These are phyloP conservation scores for Oryza officinalis DNA, from an alignment of 176 grass and related monocot genomes.

Conservation along the genomic window DNA sequence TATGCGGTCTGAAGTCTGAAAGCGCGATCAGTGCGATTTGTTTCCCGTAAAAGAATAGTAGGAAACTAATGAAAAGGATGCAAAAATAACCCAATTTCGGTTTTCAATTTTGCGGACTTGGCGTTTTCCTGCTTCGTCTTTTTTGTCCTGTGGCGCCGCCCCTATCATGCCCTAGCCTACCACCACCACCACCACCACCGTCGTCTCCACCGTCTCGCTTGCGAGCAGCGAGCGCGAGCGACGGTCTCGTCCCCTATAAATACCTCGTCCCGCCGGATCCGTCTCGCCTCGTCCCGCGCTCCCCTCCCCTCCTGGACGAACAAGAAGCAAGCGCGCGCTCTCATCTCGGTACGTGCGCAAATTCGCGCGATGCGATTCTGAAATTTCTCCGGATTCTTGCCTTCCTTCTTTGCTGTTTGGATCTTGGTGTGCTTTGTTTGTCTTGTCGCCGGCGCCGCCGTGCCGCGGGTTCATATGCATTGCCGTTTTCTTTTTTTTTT, in stretches of 20 bases:
- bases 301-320: background rate
- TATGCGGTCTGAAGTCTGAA: background rate
- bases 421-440: background rate
- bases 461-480: background rate
- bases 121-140: background rate
- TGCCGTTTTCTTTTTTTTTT: background rate
- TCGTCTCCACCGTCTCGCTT: background rate
- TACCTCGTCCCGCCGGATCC: background rate
- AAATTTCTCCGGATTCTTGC: background rate
- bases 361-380: background rate
- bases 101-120: background rate
- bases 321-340: background rate
- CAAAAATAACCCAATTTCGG: background rate
- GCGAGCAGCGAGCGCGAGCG: background rate
- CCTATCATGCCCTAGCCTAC: background rate
- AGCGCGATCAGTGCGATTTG: background rate
- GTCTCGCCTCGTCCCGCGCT: background rate
- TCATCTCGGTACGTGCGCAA: background rate
- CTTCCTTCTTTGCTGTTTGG: background rate
- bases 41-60: background rate
- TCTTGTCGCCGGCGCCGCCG: too few species aligned
- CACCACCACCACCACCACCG: background rate
- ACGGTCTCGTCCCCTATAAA: background rate
- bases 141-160: background rate
- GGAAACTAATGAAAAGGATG: background rate